phyloP scores from a whole-genome alignment of 306 rosid genomes.

The Prunus campanulata region DNA sequence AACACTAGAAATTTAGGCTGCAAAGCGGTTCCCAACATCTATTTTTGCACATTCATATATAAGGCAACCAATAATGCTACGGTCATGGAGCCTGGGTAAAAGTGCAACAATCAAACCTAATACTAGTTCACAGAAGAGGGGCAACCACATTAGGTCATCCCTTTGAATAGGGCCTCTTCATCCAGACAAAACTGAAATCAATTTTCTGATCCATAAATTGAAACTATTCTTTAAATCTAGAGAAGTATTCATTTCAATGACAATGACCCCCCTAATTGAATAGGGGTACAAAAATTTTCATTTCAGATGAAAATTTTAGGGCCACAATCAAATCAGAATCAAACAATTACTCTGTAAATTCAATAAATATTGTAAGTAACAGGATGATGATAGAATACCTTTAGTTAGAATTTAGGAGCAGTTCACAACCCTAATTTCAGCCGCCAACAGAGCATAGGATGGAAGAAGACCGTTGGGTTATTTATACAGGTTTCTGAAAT shows the following conservation, averaged over 20 bases:
- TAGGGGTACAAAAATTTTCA: neutral
- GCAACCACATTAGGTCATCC: no score
- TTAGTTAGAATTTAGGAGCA: neutral
- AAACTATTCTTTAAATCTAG: neutral
- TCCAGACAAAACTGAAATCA: neutral
- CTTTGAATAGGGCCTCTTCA: neutral
- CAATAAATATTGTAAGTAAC: neutral
- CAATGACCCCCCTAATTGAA: neutral
- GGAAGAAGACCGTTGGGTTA: constrained; percentile 14
- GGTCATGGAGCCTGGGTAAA: constrained; percentile 43
- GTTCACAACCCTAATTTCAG: neutral
- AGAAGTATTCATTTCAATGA: neutral
- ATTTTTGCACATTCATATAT: constrained; percentile 36
- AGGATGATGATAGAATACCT: neutral
- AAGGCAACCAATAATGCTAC: constrained; percentile 28
- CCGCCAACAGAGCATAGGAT: neutral
- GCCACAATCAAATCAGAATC: neutral
- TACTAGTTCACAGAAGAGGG: neutral
- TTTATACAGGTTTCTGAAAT: constrained; percentile 13
- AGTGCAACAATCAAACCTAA: constrained; percentile 25
- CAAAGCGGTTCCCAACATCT: constrained; percentile 69
- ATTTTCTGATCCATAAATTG: neutral
- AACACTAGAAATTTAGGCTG: constrained; percentile 41
- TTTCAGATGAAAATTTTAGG: neutral
- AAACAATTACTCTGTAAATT: neutral